Evolutionary conservation across 2,329 filamentous ascomycete species (phyloP), one percentile per base, ranked within the genome.

Genomic region (Thelonectria rubi): DNA sequence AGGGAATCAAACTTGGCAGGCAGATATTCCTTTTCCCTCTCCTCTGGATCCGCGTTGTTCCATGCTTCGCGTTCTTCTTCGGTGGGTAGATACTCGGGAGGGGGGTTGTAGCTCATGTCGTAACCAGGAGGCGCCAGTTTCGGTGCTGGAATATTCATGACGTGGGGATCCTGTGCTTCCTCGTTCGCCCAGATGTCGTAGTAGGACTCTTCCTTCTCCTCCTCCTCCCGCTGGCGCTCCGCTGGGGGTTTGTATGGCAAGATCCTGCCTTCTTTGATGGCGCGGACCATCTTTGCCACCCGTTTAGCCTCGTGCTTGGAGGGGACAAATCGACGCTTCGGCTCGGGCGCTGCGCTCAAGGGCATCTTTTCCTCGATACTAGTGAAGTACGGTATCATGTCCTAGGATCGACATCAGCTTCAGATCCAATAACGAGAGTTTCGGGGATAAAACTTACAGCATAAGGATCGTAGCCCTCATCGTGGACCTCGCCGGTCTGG

Each of bases 151-250:
- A 98, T 91, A 73, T 97, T 92, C 94, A 98, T 98, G 37, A 91
- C 83, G 76, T 98, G 92, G 63, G 94, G 91, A 34, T 91, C 87
- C 69, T 90, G 86, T 11, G 92, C 88, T 69, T 90, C 87, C 77
- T 99, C 94, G 73, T 98, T 92, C 55, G 94, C 93, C 95, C 95
- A 99, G 56, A 99, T 86, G 74, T 99, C 95, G 73, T 93, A 97
- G 72, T 88, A 89, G 21, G 86, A 85, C 42, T 91, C 82, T 55
- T 91, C 88, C 61, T 91, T 83, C 58, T 92, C 88, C 54, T 91
- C 86, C 58, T 92, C 88, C 66, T 94, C 87, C 64, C 89, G 85
- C 69, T 92, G 78, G 45, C 78, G 80, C 66, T 86, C 91, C 72
- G 88, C 84, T 0, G 88, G 88, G 4, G 93, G 87, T 74, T 89